Base-by-base conservation (phyloP, 2,329 filamentous ascomycete genomes). In the Drechmeria coniospora region DNA sequence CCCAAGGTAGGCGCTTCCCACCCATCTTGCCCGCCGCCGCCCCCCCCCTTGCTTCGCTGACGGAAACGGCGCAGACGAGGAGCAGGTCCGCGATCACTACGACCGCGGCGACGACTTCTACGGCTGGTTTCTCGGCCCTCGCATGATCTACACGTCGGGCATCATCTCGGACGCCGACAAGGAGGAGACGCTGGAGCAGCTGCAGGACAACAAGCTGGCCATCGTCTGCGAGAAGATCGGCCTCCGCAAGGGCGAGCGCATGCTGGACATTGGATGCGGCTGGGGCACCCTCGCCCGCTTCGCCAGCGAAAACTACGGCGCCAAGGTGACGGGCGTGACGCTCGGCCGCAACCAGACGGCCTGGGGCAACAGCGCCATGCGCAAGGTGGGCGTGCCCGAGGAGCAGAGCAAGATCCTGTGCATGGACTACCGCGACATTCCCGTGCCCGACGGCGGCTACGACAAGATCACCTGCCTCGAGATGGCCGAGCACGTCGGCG, bases 71-170 rank as follows among this genome's bases (percentile, higher is more conserved):
- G 10, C 23, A 51, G 50, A 95, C 44, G 86, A 94, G 68, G 87
- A 95, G 57, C 90, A 95, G 61, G 86, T 95, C 32, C 83, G 86
- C 50, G 83, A 86, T 55, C 84, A 94, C 64, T 98, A 98, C 58
- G 90, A 95, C 67, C 78, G 84, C 39, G 90, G 90, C 49, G 84
- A 98, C 53, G 90, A 95, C 59, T 93, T 94, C 62, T 98, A 98
- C 65, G 79, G 74, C 53, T 98, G 86, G 84, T 95, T 95, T 69
- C 72, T 95, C 37, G 90, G 90, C 36, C 87, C 87, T 33, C 86
- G 87, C 49, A 98, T 95, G 90, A 83, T 95, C 58, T 95, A 95
- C 65, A 98, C 90, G 28, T 92, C 82, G 27, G 90, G 90, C 45
- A 65, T 98, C 46, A 92, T 98, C 51, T 79, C 79, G 35, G 84